Evolutionary conservation across 371 early-diverging fungal genomes (phyloP).

Genomic region (Apophysomyces ossiformis): DNA sequence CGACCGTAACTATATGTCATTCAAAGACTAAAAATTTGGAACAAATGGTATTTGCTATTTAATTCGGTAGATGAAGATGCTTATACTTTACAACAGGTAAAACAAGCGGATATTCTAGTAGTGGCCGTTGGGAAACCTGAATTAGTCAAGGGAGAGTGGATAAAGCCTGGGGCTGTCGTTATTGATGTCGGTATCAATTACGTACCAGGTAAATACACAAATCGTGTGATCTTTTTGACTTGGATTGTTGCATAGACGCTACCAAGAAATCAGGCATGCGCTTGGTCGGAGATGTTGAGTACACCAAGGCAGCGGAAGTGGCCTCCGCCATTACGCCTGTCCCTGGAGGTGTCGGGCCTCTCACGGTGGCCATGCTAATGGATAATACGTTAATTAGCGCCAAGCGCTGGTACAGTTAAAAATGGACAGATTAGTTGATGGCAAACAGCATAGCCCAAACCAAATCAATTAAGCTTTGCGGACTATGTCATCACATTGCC

Average conservation of each 20-base stretch:
- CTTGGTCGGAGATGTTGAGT: constrained; percentile 91
- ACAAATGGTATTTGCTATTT: background rate
- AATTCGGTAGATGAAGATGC: background rate
- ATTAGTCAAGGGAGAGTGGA: constrained; percentile 83
- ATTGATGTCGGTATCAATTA: constrained; percentile 94
- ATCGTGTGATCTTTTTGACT: background rate
- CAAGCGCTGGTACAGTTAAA: constrained; percentile 27
- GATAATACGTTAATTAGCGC: constrained; percentile 79
- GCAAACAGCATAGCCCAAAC: too few relatives aligned
- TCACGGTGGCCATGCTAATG: constrained; percentile 95
- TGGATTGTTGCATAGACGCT: constrained; percentile 49
- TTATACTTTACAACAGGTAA: constrained; percentile 31
- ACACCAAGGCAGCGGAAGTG: constrained; percentile 59
- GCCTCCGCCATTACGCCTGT: constrained; percentile 88
- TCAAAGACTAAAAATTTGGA: constrained; percentile 71
- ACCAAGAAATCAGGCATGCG: constrained; percentile 82
- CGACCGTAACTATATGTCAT: constrained; percentile 93
- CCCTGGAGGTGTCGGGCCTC: constrained; percentile 94
- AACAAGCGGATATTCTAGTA: constrained; percentile 81
- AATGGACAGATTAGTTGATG: too few relatives aligned
- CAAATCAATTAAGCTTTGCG: too few relatives aligned
- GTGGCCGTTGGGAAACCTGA: constrained; percentile 82
- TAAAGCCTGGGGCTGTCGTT: constrained; percentile 87
- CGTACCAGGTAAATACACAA: constrained; percentile 48
- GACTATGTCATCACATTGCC: too few relatives aligned